Conservation (phyloP, 495 filamentous ascomycete genomes). For the Parachaetomium inaequale region DNA sequence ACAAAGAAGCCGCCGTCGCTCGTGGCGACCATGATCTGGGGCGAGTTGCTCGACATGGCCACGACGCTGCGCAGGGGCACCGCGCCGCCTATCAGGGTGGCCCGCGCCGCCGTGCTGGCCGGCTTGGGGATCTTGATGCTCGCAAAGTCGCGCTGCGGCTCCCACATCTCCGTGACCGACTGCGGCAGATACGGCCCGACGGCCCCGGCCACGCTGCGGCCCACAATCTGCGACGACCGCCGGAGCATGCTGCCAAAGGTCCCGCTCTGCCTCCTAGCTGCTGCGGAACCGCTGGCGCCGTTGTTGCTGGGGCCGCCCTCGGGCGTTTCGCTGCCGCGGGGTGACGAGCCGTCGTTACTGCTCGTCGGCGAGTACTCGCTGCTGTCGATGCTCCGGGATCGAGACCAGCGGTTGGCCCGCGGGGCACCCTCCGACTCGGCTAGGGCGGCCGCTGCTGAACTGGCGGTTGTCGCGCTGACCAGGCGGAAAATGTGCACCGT, state of each 20-base stretch:
- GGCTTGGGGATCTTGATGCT: constrained; percentile 88
- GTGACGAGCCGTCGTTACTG: constrained; percentile 37
- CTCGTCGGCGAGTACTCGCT: constrained; percentile 44
- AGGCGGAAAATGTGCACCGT: constrained; percentile 97
- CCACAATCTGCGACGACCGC: constrained; percentile 94
- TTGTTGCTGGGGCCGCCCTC: constrained; percentile 27
- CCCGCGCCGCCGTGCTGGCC: constrained; percentile 34
- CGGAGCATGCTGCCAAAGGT: constrained; percentile 85
- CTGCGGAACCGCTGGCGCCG: constrained; percentile 28
- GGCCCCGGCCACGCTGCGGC: constrained; percentile 81
- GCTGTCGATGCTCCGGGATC: constrained; percentile 47
- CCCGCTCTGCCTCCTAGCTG: constrained; percentile 50
- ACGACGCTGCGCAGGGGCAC: constrained; percentile 71
- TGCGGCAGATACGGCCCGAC: constrained; percentile 88
- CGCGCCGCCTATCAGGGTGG: constrained; percentile 27
- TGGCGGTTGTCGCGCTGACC: constrained; percentile 19
- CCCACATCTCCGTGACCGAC: constrained; percentile 95
- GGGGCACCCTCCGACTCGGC: constrained; percentile 31
- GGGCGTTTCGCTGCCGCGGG: constrained; percentile 40
- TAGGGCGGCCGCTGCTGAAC: background rate
- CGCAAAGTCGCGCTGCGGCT: constrained; percentile 90
- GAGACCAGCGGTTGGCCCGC: constrained; percentile 45
- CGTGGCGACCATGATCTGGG: constrained; percentile 97
- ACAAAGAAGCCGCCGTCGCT: constrained; percentile 94
- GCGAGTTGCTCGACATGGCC: constrained; percentile 87